Conservation (phyloP, 768 basidiomycete genomes). For the Amanita pseudoporphyria region DNA sequence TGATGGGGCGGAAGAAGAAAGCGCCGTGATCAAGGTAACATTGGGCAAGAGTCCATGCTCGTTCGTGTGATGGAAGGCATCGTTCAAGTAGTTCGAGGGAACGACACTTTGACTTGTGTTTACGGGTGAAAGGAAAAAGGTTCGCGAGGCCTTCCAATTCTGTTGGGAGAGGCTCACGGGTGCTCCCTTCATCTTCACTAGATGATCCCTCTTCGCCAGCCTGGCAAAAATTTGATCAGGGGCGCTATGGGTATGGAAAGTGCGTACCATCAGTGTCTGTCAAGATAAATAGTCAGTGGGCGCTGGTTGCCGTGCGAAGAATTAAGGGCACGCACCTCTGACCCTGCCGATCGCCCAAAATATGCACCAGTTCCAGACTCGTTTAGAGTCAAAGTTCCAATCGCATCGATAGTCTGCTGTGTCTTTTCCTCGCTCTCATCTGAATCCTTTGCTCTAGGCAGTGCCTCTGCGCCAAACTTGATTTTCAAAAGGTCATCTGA, state of each 20-base stretch:
- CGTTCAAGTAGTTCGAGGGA: slow-evolving; percentile 27
- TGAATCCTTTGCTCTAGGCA: slow-evolving; percentile 13
- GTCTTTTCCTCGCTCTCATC: slow-evolving; percentile 25
- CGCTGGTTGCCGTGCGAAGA: neutral
- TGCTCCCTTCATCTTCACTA: slow-evolving; percentile 18
- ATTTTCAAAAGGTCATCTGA: slow-evolving; percentile 42
- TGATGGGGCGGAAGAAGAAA: slow-evolving; percentile 42
- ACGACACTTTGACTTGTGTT: slow-evolving; percentile 19
- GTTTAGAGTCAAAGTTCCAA: slow-evolving; percentile 56
- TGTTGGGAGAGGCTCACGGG: slow-evolving; percentile 14
- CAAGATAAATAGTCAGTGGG: neutral
- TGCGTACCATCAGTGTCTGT: slow-evolving; percentile 26
- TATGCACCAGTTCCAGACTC: slow-evolving; percentile 52
- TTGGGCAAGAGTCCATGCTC: slow-evolving; percentile 29
- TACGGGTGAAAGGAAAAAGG: slow-evolving; percentile 29
- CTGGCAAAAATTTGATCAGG: slow-evolving; percentile 9
- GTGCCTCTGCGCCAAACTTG: slow-evolving; percentile 48
- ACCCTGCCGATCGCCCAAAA: slow-evolving; percentile 55
- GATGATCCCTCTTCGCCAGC: slow-evolving; percentile 23
- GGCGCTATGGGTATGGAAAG: neutral
- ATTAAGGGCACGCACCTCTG: slow-evolving; percentile 31
- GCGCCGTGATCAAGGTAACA: slow-evolving; percentile 36
- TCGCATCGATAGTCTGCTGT: slow-evolving; percentile 36
- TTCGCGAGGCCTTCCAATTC: slow-evolving; percentile 29
- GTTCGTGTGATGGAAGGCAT: slow-evolving; percentile 35